A percentile compares a stretch with the other conserved stretches of the same genome.
phyloP scores from a whole-genome alignment of 257 asterid species.

The Jasminum sambac region DNA sequence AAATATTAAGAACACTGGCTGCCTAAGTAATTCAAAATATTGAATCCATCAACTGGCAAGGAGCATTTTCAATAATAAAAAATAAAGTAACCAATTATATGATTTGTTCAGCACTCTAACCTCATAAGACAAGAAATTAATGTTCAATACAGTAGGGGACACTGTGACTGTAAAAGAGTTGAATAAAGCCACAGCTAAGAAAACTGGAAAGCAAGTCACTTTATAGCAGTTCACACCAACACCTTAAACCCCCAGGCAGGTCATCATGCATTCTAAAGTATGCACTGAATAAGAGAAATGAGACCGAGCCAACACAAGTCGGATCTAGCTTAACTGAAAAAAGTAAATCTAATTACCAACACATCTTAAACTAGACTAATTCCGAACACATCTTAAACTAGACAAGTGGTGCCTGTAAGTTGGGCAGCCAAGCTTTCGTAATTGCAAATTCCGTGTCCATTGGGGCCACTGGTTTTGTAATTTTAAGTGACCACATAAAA shows the following conservation, averaged over 20 bases:
- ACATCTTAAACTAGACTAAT: background rate
- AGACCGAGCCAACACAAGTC: background rate
- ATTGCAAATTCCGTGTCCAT: background rate
- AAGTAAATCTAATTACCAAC: background rate
- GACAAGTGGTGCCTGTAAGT: background rate
- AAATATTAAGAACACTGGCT: conserved; percentile 81
- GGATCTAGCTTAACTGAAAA: background rate
- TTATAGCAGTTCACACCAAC: background rate
- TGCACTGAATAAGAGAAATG: background rate
- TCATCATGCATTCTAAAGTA: background rate
- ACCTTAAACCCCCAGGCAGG: background rate
- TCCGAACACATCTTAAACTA: background rate
- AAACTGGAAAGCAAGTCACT: background rate
- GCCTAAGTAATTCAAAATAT: conserved; percentile 52
- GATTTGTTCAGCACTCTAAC: background rate
- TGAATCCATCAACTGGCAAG: conserved; percentile 21
- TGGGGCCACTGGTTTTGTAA: background rate
- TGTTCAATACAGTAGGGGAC: background rate
- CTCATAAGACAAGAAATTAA: background rate
- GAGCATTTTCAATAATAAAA: conserved; percentile 14
- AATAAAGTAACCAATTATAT: background rate
- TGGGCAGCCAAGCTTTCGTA: background rate
- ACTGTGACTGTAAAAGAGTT: conserved; percentile 1
- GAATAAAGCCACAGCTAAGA: background rate
- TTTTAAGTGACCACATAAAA: background rate